These are phyloP conservation scores for Diaporthe ilicicola DNA, from an alignment of 2,329 filamentous ascomycete species.

Conservation along the genomic window DNA sequence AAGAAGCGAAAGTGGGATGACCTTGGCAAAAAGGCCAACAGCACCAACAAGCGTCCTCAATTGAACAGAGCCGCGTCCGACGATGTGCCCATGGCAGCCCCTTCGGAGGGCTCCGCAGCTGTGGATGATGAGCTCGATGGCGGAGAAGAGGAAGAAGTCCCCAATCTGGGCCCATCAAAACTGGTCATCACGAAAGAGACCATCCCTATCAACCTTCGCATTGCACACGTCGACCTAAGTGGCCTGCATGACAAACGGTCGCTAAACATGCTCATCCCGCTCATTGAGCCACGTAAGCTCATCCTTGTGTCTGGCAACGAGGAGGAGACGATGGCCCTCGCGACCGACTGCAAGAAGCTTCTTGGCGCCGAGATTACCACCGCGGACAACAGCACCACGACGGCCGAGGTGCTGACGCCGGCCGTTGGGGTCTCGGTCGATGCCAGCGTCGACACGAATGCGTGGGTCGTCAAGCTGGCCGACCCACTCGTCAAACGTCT, in stretches of 20 bases:
- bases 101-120: slow-evolving; percentile 44
- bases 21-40: slow-evolving; percentile 54
- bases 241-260: slow-evolving; percentile 94
- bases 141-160: slow-evolving; percentile 63
- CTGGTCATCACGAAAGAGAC: slow-evolving; percentile 70
- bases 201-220: slow-evolving; percentile 74
- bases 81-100: slow-evolving; percentile 53
- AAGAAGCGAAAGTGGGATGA: slow-evolving; percentile 97
- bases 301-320: slow-evolving; percentile 86
- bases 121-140: slow-evolving; percentile 65
- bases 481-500: slow-evolving; percentile 85
- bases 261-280: slow-evolving; percentile 91
- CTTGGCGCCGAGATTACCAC: slow-evolving; percentile 51
- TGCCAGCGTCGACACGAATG: slow-evolving; percentile 96
- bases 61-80: slow-evolving; percentile 51
- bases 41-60: slow-evolving; percentile 69
- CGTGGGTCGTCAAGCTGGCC: slow-evolving; percentile 93
- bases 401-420: slow-evolving; percentile 83
- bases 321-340: slow-evolving; percentile 81
- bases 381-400: slow-evolving; percentile 49
- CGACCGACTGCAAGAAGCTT: slow-evolving; percentile 80
- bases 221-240: slow-evolving; percentile 91
- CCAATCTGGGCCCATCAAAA: slow-evolving; percentile 74
- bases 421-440: slow-evolving; percentile 77
- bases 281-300: slow-evolving; percentile 93